phyloP scores from a whole-genome alignment of 2,329 filamentous ascomycete genomes.

The Fusarium sp. region DNA sequence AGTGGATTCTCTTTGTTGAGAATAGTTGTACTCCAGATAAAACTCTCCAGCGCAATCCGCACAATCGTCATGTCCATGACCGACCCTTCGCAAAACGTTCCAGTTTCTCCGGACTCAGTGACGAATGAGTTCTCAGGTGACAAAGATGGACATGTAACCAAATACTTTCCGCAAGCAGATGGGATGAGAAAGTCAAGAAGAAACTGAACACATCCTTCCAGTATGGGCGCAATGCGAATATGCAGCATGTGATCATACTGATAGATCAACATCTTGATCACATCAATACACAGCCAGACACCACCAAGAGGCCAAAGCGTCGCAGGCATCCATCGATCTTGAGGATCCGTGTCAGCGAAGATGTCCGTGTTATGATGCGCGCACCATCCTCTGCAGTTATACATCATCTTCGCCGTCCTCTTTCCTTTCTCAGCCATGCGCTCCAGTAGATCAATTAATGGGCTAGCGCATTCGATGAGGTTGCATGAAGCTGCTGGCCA shows the following conservation, averaged over 20 bases:
- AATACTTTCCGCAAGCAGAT: constrained; percentile 41
- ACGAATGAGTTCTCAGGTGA: constrained; percentile 45
- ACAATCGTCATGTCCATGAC: constrained; percentile 42
- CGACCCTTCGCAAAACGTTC: constrained; percentile 43
- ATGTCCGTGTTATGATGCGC: constrained; percentile 55
- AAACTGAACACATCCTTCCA: constrained; percentile 52
- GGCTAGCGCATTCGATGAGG: constrained; percentile 53
- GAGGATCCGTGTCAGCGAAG: constrained; percentile 53
- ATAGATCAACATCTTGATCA: constrained; percentile 42
- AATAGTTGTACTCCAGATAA: constrained; percentile 27
- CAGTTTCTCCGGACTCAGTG: constrained; percentile 16
- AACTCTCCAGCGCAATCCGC: constrained; percentile 37
- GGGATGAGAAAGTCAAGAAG: constrained; percentile 52
- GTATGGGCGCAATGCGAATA: constrained; percentile 43
- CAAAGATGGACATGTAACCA: constrained; percentile 43
- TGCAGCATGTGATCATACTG: constrained; percentile 34
- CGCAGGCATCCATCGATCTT: constrained; percentile 48
- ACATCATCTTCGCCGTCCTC: constrained; percentile 51
- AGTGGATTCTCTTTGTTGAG: constrained; percentile 15
- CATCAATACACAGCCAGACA: constrained; percentile 41
- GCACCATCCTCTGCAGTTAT: constrained; percentile 52
- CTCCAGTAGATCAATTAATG: constrained; percentile 52
- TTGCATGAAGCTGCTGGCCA: constrained; percentile 53
- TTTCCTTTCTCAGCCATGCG: constrained; percentile 44
- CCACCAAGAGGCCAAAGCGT: constrained; percentile 44